Evolutionary conservation across 257 asterid genomes (phyloP), one percentile per base, ranked within the genome.

Genomic region (Nicotiana sylvestris): DNA sequence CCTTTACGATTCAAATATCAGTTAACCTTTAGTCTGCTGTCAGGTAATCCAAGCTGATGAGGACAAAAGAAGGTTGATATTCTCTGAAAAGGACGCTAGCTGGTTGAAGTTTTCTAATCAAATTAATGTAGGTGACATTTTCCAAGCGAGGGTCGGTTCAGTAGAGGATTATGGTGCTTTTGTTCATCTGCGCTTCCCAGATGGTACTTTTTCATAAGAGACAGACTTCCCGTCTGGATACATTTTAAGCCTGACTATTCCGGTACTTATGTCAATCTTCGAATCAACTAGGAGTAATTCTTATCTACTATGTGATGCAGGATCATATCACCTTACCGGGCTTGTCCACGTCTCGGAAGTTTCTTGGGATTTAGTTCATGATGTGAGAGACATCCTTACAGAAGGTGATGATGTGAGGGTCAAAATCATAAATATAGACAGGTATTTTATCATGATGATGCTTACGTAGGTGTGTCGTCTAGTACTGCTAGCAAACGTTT

Each of bases 121-220:
- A 82, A 86, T 96, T 64, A 91, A 81, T 18, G 91, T 90, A 16
- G 99, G 99, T 68, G 91, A 92, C 81, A 76, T 89, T 82, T 89
- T 82, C 80, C 92, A 91, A 68, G 98, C 89, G 55, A 91, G 80
- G 81, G 99, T 96, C n/a, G 95, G 98, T 58, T 87, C 94, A 49
- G 92, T 93, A 2, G 99, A 96, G 89, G 98, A 96, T 86, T 96
- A 93, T 83, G 99, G 99, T 76, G 99, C 99, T 85, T 96, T 96
- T 85, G 83, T 94, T 85, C 96, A 93, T 90, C 86, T 96, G 60
- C 91, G 92, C 37, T 93, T 91, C 86, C 93, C 93, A 30, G 98
- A 94, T 86, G 99, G 99, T 96, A 93, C 83, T 57, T 66, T 76
- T 76, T 81, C 84, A 67, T 69, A 70, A 29, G 65, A 7, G 78